These are phyloP conservation scores for Sequoiadendron giganteum DNA, from an alignment of 75 land plant species.

Conservation along the genomic window DNA sequence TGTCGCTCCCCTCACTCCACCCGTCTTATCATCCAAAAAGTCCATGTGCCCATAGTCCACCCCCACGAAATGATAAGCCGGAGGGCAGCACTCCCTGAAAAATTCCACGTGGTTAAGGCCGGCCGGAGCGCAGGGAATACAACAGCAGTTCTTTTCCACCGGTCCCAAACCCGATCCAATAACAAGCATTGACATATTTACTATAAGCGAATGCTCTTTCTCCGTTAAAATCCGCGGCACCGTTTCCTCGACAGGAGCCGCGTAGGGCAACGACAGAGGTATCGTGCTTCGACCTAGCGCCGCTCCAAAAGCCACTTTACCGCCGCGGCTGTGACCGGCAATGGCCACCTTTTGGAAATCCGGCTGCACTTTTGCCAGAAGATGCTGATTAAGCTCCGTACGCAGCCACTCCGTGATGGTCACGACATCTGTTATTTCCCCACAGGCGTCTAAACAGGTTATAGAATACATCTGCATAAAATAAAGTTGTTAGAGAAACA, in stretches of 20 bases:
- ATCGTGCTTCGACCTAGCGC: constrained; percentile 32
- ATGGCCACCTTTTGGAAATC: constrained; percentile 47
- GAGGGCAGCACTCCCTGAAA: constrained; percentile 49
- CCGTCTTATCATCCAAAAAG: constrained; percentile 15
- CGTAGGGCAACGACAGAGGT: neutral
- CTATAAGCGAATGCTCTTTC: constrained; percentile 38
- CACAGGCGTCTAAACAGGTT: constrained; percentile 18
- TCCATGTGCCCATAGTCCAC: constrained; percentile 85
- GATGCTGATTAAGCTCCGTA: constrained; percentile 59
- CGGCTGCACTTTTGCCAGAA: constrained; percentile 43
- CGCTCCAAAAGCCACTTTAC: constrained; percentile 74
- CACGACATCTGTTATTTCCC: constrained; percentile 64
- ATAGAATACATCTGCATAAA: too few species aligned
- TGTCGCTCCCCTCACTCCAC: constrained; percentile 1
- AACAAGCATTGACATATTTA: constrained; percentile 44
- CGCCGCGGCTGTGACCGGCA: constrained; percentile 91
- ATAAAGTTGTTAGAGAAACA: constrained; percentile 16
- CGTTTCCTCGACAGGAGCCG: constrained; percentile 89
- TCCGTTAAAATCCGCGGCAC: constrained; percentile 61
- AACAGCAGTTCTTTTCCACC: too few species aligned
- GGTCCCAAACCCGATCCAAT: constrained; percentile 67
- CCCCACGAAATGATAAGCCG: constrained; percentile 67
- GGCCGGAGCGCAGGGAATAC: constrained; percentile 51
- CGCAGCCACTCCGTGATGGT: constrained; percentile 60
- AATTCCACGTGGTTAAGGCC: constrained; percentile 79